Base-by-base conservation (phyloP, 1,284 basidiomycete genomes). In the Sanguinoderma infundibulare region DNA sequence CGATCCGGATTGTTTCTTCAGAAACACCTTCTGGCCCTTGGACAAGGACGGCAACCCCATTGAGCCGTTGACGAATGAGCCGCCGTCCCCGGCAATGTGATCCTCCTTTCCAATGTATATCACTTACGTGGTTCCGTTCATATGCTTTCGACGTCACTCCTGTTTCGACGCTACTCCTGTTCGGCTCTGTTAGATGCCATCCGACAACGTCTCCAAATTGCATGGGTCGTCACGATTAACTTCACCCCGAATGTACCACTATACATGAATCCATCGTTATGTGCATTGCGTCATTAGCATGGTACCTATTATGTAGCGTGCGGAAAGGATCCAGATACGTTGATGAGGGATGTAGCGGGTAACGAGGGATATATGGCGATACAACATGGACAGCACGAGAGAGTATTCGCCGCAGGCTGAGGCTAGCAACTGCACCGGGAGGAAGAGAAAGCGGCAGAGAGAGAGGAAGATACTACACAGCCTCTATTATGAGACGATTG, bases 1-100 rank as follows among this genome's bases (percentile, higher is more conserved):
- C 67, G 94, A 96, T 71, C 92, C 92, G 0, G 73, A 76, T 38
- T 86, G 89, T 60, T 64, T 95, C 50, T 92, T 95, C 78, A 81
- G 77, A 59, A 87, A 93, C 71, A 83, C 82, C 7, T 84, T 93
- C 68, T 95, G 92, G 92, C 92, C 92, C 14, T 69, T 91, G 57
- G 79, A 87, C 67, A 78, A 79, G 36, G 71, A 79, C 12, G 85
- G 86, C 1, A 73, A 82, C 1, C 71, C 73, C 1, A 77, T 89
- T 12, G 78, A 83, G 40, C 76, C 83, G 5, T 70, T 79, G 32
- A 75, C 73, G 5, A 87, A 88, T 63, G 89, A 90, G 63, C 87
- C 88, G 1, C 70, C 69, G 0, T 72, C 71, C 1, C 73, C 73
- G 17, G 55, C 26, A 32, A 26, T 22, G 20, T 6, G 17, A 12